Evolutionary conservation across 176 grass and related monocot species (phyloP), one percentile per base, ranked within the genome.

Genomic region (Stipa capillata): DNA sequence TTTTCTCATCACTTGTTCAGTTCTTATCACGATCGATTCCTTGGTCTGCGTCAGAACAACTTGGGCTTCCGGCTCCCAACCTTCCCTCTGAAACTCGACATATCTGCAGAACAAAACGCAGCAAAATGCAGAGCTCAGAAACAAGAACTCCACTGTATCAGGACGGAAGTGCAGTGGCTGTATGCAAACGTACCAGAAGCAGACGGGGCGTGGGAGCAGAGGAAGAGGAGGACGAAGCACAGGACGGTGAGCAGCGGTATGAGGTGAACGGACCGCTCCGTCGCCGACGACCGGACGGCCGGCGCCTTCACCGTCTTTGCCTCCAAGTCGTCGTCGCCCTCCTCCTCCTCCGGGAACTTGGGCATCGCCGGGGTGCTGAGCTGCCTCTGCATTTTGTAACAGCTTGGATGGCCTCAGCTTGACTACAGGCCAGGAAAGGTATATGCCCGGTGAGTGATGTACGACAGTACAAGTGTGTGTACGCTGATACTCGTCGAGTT

Each of bases 331-430:
- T 23, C 6, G 58, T 20, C 35, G 70, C 2, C 3, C 2, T 4
- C 42, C 8, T 6, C 80, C 59, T 84, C 86, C 62, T 54, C 62
- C 45, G 49, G 53, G 28, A 81, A 50, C 28, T 55, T 71, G 71
- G 82, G 77, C 61, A 85, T 54, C 71, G 55, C 39, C 23, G 82
- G 75, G 47, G 65, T 2, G 82, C 87, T 89, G 63, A 89, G 45
- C 87, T 85, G 87, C 87, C 82, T 76, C 87, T 85, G 77, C 87
- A 89, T 88, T 10, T 21, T 51, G n/a, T n/a, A n/a, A n/a, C n/a
- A n/a, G n/a, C n/a, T n/a, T n/a, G n/a, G n/a, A n/a, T n/a, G n/a
- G n/a, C 33, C n/a, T 48, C 52, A n/a, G 58, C 49, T 58, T 10
- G 17, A 36, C 39, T 31, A 55, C 29, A 6, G n/a, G n/a, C 15